These are phyloP conservation scores for Chloromonas sp. DNA, from an alignment of 163 green algal species.

Conservation along the genomic window DNA sequence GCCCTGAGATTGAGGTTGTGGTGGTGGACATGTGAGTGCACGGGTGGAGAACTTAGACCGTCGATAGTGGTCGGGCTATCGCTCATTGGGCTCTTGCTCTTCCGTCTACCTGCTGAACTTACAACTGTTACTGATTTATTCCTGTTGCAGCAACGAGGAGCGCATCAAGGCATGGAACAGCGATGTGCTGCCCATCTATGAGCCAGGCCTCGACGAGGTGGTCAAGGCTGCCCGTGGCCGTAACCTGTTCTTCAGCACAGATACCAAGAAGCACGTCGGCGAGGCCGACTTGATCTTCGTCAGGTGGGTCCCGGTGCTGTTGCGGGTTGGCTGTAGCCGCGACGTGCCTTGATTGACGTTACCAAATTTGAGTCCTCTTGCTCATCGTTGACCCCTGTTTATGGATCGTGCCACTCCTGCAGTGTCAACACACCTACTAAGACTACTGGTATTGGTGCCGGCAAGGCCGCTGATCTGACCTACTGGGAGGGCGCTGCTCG, in stretches of 20 bases:
- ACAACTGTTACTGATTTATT: not conserved
- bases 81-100: too few species aligned
- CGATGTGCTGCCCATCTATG: slow-evolving; percentile 96
- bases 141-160: slow-evolving; percentile 36
- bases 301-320: slow-evolving; percentile 35
- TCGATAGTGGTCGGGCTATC: too few species aligned
- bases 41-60: not conserved
- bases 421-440: slow-evolving; percentile 99
- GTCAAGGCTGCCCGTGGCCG: slow-evolving; percentile 75
- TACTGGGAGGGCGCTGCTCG: slow-evolving; percentile 98
- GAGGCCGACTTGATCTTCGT: slow-evolving; percentile 97
- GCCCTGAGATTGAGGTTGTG: slow-evolving; percentile 87
- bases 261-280: slow-evolving; percentile 87
- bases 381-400: too few species aligned
- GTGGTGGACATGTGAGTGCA: slow-evolving; percentile 83
- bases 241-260: slow-evolving; percentile 98
- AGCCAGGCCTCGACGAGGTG: slow-evolving; percentile 95
- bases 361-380: too few species aligned
- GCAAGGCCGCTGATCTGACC: slow-evolving; percentile 95
- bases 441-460: slow-evolving; percentile 93
- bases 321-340: too few species aligned
- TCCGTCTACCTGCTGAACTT: too few species aligned
- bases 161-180: slow-evolving; percentile 96
- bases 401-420: not conserved
- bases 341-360: too few species aligned